Evolutionary conservation across 305 asterid genomes (phyloP).

Genomic region (Rubia balearica): DNA sequence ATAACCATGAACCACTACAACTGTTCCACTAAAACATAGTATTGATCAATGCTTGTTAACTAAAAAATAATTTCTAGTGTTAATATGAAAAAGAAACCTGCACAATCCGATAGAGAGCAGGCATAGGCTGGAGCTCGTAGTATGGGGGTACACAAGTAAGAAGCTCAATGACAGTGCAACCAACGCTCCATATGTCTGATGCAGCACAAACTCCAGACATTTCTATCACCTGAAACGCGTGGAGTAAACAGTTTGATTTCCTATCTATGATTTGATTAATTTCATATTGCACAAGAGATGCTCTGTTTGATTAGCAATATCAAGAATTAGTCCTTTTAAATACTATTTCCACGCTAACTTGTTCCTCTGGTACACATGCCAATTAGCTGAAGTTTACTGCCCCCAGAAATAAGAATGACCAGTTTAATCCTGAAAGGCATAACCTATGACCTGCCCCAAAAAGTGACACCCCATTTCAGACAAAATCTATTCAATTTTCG

Average conservation of each 20-base stretch:
- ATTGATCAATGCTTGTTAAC: slow-evolving; percentile 7
- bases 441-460: not conserved
- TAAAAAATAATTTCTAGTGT: not conserved
- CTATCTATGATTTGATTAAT: not conserved
- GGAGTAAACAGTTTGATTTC: slow-evolving; percentile 3
- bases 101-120: slow-evolving; percentile 95
- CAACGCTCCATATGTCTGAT: slow-evolving; percentile 99
- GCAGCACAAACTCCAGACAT: slow-evolving; percentile 99
- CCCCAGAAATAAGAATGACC: not conserved
- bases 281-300: not conserved
- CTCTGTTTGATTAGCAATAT: not conserved
- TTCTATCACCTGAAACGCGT: slow-evolving; percentile 72
- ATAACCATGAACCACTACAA: slow-evolving; percentile 1
- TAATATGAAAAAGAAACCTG: slow-evolving; percentile 45
- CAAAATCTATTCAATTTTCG: not conserved
- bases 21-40: not conserved
- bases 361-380: not conserved
- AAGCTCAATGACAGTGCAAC: slow-evolving; percentile 99
- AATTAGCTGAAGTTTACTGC: not conserved
- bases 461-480: not conserved
- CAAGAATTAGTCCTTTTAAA: not conserved
- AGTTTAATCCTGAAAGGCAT: not conserved
- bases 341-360: not conserved
- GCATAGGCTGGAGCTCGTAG: slow-evolving; percentile 98
- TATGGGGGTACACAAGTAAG: slow-evolving; percentile 97